Conservation (phyloP, 2,329 filamentous ascomycete genomes). For the Huntiella moniliformis region DNA sequence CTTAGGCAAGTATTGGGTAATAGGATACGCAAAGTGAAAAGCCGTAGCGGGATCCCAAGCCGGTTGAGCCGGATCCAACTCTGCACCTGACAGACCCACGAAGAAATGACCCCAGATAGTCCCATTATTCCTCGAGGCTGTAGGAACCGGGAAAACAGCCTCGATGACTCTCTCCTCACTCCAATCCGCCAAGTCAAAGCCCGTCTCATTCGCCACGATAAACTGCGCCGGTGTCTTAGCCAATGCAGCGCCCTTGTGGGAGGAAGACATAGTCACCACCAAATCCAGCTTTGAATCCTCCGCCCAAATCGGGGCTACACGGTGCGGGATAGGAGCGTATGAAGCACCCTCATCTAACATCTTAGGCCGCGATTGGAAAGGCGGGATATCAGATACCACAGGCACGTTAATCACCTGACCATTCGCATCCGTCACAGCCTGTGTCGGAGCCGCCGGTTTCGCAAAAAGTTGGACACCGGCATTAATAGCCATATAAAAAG, state of each 20-base stretch:
- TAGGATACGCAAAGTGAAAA: conserved; percentile 64
- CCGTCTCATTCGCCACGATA: conserved; percentile 61
- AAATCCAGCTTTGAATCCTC: conserved; percentile 63
- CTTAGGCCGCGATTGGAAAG: conserved; percentile 46
- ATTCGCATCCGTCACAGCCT: conserved; percentile 29
- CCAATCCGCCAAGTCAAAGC: conserved; percentile 61
- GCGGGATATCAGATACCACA: conserved; percentile 36
- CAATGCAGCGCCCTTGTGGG: conserved; percentile 49
- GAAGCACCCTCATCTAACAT: conserved; percentile 39
- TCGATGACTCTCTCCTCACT: conserved; percentile 62
- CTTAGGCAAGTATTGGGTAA: conserved; percentile 80
- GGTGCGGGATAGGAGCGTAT: conserved; percentile 47
- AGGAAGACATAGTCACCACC: conserved; percentile 64
- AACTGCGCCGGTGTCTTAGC: conserved; percentile 45
- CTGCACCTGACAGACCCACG: conserved; percentile 55
- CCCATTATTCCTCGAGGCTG: conserved; percentile 70
- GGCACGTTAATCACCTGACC: conserved; percentile 35
- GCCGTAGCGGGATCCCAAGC: conserved; percentile 59
- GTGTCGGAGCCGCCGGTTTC: conserved; percentile 28
- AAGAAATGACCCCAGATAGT: conserved; percentile 94
- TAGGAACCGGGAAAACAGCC: conserved; percentile 59
- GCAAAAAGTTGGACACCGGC: conserved; percentile 34
- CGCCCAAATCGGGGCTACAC: conserved; percentile 76
- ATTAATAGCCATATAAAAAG: conserved; percentile 41
- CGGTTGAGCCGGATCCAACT: conserved; percentile 54